These are phyloP conservation scores for Pythium dissotocum DNA, from an alignment of 352 stramenopile genomes.

Conservation along the genomic window DNA sequence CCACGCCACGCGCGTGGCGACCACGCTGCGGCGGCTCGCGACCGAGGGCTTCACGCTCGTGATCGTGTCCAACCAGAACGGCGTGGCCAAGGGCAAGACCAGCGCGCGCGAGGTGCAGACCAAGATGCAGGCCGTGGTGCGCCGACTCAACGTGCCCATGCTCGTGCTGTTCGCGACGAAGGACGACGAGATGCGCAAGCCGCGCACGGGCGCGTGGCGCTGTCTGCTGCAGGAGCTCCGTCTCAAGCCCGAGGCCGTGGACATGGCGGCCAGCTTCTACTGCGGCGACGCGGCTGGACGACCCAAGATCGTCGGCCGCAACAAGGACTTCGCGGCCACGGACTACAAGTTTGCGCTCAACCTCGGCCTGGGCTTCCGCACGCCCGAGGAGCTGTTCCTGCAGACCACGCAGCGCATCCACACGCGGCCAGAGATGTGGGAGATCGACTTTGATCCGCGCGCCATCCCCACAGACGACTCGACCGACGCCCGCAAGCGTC, in stretches of 20 bases:
- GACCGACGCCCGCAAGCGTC: background rate
- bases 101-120: slow-evolving; percentile 53
- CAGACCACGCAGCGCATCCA: slow-evolving; percentile 68
- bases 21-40: slow-evolving; percentile 52
- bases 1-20: slow-evolving; percentile 50
- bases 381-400: slow-evolving; percentile 84
- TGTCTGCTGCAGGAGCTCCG: slow-evolving; percentile 44
- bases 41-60: slow-evolving; percentile 54
- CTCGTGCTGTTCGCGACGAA: slow-evolving; percentile 70
- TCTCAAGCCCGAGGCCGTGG: slow-evolving; percentile 24
- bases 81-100: slow-evolving; percentile 76
- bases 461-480: slow-evolving; percentile 7
- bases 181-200: slow-evolving; percentile 79
- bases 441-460: slow-evolving; percentile 75
- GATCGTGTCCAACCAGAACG: slow-evolving; percentile 87
- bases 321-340: slow-evolving; percentile 83
- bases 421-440: slow-evolving; percentile 66
- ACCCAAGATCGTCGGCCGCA: slow-evolving; percentile 60
- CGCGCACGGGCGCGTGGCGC: slow-evolving; percentile 65
- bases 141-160: slow-evolving; percentile 64
- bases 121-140: slow-evolving; percentile 69
- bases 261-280: slow-evolving; percentile 72
- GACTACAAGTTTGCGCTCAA: slow-evolving; percentile 92
- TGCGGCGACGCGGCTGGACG: slow-evolving; percentile 81
- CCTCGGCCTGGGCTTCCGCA: slow-evolving; percentile 74